Evolutionary conservation across 2,329 filamentous ascomycete genomes (phyloP).

Genomic region (Beauveria brongniartii): DNA sequence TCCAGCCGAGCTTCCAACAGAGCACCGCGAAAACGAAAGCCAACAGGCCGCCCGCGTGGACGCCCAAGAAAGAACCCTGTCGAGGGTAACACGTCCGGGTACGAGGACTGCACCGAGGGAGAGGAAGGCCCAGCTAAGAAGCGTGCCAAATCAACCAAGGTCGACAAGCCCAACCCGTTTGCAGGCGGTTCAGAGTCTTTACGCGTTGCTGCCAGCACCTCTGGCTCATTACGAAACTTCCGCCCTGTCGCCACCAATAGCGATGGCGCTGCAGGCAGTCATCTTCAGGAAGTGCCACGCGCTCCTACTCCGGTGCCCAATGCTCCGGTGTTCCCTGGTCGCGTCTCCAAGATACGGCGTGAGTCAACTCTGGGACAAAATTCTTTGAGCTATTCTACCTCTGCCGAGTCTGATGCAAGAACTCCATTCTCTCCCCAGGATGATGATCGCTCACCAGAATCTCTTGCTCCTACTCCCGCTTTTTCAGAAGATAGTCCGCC

Average conservation of each 20-base stretch:
- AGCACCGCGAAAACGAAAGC: slow-evolving; percentile 28
- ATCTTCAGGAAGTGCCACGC: slow-evolving; percentile 65
- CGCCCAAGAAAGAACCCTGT: slow-evolving; percentile 46
- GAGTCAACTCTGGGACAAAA: slow-evolving; percentile 52
- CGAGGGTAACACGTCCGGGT: slow-evolving; percentile 64
- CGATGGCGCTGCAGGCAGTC: slow-evolving; percentile 35
- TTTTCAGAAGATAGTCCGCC: slow-evolving; percentile 61
- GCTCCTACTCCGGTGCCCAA: slow-evolving; percentile 69
- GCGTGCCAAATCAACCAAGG: slow-evolving; percentile 68
- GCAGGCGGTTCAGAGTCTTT: slow-evolving; percentile 70
- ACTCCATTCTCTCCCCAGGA: slow-evolving; percentile 38
- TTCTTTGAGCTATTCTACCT: slow-evolving; percentile 39
- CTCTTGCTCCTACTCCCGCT: slow-evolving; percentile 41
- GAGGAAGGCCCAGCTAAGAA: slow-evolving; percentile 54
- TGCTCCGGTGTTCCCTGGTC: slow-evolving; percentile 27
- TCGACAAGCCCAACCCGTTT: slow-evolving; percentile 64
- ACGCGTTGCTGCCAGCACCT: slow-evolving; percentile 82
- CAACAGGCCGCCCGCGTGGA: slow-evolving; percentile 48
- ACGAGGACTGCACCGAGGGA: slow-evolving; percentile 59
- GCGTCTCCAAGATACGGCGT: slow-evolving; percentile 41
- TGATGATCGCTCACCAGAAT: slow-evolving; percentile 47
- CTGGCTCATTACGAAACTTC: slow-evolving; percentile 78
- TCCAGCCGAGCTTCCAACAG: slow-evolving; percentile 51
- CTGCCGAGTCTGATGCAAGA: slow-evolving; percentile 25
- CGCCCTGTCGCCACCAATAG: slow-evolving; percentile 56